A percentile compares a stretch with the other conserved stretches of the same genome.
phyloP scores from a whole-genome alignment of 2,329 filamentous ascomycete genomes.

The Fusarium fujikuroi region DNA sequence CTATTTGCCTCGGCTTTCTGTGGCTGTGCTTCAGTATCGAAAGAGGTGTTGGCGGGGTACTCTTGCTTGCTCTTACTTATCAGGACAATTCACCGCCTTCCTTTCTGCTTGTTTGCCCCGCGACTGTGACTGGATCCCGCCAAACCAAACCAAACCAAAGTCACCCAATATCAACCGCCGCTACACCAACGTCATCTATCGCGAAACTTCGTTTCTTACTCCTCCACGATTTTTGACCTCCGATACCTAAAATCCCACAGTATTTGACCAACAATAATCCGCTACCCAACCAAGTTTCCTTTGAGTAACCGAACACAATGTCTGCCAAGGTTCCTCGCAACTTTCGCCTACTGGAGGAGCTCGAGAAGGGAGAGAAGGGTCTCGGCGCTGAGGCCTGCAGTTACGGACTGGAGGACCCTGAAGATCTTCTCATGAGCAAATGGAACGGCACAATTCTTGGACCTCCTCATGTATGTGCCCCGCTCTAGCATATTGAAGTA shows the following conservation, averaged over 20 bases:
- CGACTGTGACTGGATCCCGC: slow-evolving; percentile 24
- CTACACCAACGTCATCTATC: slow-evolving; percentile 34
- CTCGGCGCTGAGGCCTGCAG: slow-evolving; percentile 96
- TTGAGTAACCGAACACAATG: slow-evolving; percentile 42
- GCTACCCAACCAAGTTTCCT: not conserved
- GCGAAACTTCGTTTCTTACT: slow-evolving; percentile 11
- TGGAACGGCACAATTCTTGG: slow-evolving; percentile 99
- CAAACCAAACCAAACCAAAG: slow-evolving; percentile 17
- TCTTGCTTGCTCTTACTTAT: not conserved
- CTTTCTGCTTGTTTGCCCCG: slow-evolving; percentile 33
- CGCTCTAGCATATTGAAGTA: not conserved
- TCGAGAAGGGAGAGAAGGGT: slow-evolving; percentile 99
- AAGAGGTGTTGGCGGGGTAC: slow-evolving; percentile 28
- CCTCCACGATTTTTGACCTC: not conserved
- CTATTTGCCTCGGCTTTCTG: not conserved
- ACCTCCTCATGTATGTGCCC: slow-evolving; percentile 82
- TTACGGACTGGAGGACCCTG: slow-evolving; percentile 92
- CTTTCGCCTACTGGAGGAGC: slow-evolving; percentile 95
- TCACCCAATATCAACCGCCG: slow-evolving; percentile 31
- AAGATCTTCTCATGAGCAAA: slow-evolving; percentile 96
- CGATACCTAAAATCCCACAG: not conserved
- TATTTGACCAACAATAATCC: not conserved
- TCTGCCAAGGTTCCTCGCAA: slow-evolving; percentile 83
- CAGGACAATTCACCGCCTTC: slow-evolving; percentile 28
- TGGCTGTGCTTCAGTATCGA: slow-evolving; percentile 3